phyloP scores from a whole-genome alignment of 2,329 filamentous ascomycete genomes.

The Alternaria gaisen region DNA sequence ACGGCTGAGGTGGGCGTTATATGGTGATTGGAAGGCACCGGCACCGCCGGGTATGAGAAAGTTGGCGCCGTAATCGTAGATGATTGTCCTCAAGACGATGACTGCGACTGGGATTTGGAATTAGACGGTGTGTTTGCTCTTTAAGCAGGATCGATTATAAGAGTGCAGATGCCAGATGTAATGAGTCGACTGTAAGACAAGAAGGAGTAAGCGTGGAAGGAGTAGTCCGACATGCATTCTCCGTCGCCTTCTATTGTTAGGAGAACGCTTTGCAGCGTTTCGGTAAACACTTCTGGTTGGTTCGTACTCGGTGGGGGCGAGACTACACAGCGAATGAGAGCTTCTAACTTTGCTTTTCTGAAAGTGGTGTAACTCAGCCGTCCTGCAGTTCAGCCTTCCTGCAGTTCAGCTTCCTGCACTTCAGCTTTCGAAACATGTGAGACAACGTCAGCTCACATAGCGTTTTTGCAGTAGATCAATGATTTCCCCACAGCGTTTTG shows the following conservation, averaged over 20 bases:
- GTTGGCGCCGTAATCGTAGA: background rate
- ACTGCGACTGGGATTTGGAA: no score
- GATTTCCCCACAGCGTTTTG: background rate
- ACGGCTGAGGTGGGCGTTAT: no score
- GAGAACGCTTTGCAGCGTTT: background rate
- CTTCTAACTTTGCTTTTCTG: background rate
- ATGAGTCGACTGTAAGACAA: no score
- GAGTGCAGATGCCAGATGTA: no score
- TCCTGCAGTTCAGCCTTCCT: no score
- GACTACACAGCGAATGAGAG: background rate
- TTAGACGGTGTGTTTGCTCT: no score
- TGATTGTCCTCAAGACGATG: background rate
- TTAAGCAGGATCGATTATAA: no score
- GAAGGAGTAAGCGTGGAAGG: no score
- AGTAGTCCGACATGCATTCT: background rate
- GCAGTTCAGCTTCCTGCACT: no score
- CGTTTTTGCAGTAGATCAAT: no score
- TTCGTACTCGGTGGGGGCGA: background rate
- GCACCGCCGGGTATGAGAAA: background rate
- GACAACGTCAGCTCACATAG: no score
- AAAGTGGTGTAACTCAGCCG: background rate
- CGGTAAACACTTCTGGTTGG: background rate
- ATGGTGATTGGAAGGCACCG: background rate
- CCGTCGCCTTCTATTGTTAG: background rate
- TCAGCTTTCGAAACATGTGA: no score